phyloP scores from a whole-genome alignment of 1,284 basidiomycete genomes.

The Ustilago hordei region DNA sequence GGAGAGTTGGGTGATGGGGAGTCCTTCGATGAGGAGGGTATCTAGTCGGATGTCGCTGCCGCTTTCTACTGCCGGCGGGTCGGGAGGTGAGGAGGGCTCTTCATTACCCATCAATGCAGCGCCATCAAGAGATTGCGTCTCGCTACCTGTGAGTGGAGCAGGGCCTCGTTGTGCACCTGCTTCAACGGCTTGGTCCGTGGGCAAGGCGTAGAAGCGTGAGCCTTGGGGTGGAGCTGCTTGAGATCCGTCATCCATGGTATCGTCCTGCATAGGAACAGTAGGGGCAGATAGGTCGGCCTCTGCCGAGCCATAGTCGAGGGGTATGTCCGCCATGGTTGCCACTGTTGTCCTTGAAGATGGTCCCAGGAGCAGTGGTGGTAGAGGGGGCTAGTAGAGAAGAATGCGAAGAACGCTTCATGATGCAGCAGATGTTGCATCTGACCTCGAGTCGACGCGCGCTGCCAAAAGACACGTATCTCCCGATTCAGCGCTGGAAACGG shows the following conservation, averaged over 20 bases:
- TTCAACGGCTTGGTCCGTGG: constrained; percentile 50
- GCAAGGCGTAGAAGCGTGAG: constrained; percentile 53
- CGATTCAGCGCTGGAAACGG: not conserved
- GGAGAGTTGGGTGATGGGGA: constrained; percentile 66
- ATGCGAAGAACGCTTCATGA: not conserved
- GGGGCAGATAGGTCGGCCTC: constrained; percentile 10
- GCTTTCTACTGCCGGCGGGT: constrained; percentile 48
- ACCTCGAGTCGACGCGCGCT: not conserved
- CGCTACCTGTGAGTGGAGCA: constrained; percentile 18
- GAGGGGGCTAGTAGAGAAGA: not conserved
- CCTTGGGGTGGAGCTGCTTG: not conserved
- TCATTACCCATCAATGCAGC: constrained; percentile 23
- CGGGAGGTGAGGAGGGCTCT: constrained; percentile 20
- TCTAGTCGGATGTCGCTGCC: constrained; percentile 56
- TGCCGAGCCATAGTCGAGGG: constrained; percentile 47
- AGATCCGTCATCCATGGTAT: constrained; percentile 37
- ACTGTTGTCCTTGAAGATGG: not conserved
- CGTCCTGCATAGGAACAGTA: constrained; percentile 22
- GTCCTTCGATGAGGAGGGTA: constrained; percentile 62
- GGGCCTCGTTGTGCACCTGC: constrained; percentile 55
- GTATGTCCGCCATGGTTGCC: constrained; percentile 32
- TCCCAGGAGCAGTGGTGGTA: constrained; percentile 1
- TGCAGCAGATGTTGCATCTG: constrained; percentile 1
- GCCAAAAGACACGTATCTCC: not conserved
- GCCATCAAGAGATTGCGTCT: constrained; percentile 21